Conservation (phyloP, 257 asterid species). For the Scutellaria galericulata region DNA sequence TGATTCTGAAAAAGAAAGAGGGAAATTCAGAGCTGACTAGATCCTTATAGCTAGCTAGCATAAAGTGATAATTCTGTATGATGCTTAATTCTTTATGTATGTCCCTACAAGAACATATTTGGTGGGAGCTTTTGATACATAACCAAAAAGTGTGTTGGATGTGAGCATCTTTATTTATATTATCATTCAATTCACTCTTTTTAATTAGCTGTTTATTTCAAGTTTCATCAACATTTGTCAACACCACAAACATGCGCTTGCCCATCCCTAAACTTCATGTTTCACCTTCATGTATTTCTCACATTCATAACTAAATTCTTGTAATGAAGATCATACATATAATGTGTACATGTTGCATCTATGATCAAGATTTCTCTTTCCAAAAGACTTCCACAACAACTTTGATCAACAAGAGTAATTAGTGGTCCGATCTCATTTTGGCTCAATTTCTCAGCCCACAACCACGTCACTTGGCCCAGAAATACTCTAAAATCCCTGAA, state of each 20-base stretch:
- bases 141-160: conserved; percentile 27
- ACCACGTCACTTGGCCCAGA: too few species aligned
- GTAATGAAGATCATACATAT: neutral
- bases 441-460: too few species aligned
- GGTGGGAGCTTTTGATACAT: conserved; percentile 38
- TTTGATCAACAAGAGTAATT: too few species aligned
- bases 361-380: neutral
- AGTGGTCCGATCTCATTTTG: too few species aligned
- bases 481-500: too few species aligned
- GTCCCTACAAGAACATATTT: conserved; percentile 35
- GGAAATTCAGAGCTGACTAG: conserved; percentile 42
- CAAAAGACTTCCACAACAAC: too few species aligned
- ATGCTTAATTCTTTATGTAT: conserved; percentile 37
- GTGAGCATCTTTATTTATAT: conserved; percentile 22
- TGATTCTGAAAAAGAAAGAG: conserved; percentile 39
- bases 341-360: neutral
- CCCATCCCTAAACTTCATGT: neutral
- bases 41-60: conserved; percentile 39
- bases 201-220: conserved; percentile 14
- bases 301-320: neutral
- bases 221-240: conserved; percentile 30
- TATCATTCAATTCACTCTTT: conserved; percentile 27
- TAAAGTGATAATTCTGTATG: conserved; percentile 43
- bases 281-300: too few species aligned
- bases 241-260: conserved; percentile 11